A percentile compares a stretch with the other conserved stretches of the same genome.
Evolutionary conservation across 2,329 filamentous ascomycete genomes (phyloP).

Genomic region (Pezicula rhizophila): DNA sequence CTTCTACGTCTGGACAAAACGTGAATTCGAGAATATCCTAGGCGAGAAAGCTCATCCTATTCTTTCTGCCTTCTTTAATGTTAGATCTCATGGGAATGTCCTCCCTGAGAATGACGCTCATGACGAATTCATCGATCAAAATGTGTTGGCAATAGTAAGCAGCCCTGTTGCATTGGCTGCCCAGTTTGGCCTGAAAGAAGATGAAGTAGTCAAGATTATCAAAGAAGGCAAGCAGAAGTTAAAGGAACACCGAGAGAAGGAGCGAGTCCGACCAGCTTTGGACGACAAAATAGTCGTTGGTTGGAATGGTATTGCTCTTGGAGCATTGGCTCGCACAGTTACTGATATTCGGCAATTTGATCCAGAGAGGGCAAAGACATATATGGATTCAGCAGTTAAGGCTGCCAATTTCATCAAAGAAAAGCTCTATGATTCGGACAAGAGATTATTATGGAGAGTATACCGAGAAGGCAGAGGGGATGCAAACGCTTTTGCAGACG

Average conservation of each 20-base stretch:
- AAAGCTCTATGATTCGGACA: slow-evolving; percentile 63
- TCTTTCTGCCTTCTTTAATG: slow-evolving; percentile 77
- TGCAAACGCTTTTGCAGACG: slow-evolving; percentile 77
- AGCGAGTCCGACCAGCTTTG: slow-evolving; percentile 68
- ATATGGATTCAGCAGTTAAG: slow-evolving; percentile 58
- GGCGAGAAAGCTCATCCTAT: slow-evolving; percentile 62
- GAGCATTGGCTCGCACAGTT: slow-evolving; percentile 71
- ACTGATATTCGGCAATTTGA: slow-evolving; percentile 59
- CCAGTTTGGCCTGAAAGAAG: slow-evolving; percentile 66
- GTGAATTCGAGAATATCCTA: slow-evolving; percentile 76
- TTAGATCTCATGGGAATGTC: slow-evolving; percentile 80
- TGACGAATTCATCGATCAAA: slow-evolving; percentile 92
- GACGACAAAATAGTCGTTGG: slow-evolving; percentile 85
- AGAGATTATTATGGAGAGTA: slow-evolving; percentile 63
- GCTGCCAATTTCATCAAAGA: slow-evolving; percentile 67
- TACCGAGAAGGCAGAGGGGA: slow-evolving; percentile 62
- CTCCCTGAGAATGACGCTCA: slow-evolving; percentile 76
- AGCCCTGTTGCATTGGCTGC: slow-evolving; percentile 64
- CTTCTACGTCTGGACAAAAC: slow-evolving; percentile 88
- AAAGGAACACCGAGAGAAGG: slow-evolving; percentile 62
- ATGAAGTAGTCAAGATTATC: slow-evolving; percentile 64
- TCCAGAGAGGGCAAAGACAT: slow-evolving; percentile 50
- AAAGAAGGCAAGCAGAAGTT: slow-evolving; percentile 62
- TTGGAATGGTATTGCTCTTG: slow-evolving; percentile 86
- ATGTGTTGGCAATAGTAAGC: slow-evolving; percentile 70